Evolutionary conservation across 83 land plant species (phyloP).

Genomic region (Thuja plicata): DNA sequence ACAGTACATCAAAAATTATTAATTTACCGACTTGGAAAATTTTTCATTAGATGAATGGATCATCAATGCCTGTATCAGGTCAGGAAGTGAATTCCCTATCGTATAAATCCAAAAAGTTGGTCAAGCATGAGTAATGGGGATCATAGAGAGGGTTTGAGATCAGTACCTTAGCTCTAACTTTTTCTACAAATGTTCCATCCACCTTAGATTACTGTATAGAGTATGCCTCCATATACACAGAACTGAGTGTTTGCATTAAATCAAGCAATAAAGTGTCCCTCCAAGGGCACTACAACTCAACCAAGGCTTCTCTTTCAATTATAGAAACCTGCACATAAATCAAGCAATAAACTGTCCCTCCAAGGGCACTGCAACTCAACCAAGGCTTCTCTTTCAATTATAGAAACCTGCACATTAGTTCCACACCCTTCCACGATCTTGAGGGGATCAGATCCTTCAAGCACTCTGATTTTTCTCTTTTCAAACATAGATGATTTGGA

Average conservation of each 20-base stretch:
- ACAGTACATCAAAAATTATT: neutral
- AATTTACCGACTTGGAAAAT: neutral
- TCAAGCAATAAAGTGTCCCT: conserved; percentile 55
- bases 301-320: no score
- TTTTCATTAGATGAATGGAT: neutral
- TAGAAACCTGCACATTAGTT: conserved; percentile 48
- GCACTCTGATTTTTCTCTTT: conserved; percentile 39
- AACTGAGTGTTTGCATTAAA: conserved; percentile 36
- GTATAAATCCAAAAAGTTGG: neutral
- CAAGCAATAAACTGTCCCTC: no score
- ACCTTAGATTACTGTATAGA: conserved; percentile 43
- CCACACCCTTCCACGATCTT: conserved; percentile 24
- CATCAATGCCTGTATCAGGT: neutral
- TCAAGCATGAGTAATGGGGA: no score
- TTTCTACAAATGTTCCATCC: conserved; percentile 42
- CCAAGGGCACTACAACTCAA: conserved; percentile 53
- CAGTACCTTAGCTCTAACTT: conserved; percentile 64
- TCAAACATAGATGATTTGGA: conserved; percentile 13
- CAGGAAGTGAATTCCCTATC: neutral
- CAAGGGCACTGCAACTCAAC: conserved; percentile 44
- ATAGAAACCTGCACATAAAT: no score
- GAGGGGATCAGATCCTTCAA: conserved; percentile 27
- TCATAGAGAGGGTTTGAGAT: neutral
- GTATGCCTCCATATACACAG: conserved; percentile 37
- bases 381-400: no score